Conservation (phyloP, 192 early-diverging fungal genomes). For the Geosiphon pyriformis region DNA sequence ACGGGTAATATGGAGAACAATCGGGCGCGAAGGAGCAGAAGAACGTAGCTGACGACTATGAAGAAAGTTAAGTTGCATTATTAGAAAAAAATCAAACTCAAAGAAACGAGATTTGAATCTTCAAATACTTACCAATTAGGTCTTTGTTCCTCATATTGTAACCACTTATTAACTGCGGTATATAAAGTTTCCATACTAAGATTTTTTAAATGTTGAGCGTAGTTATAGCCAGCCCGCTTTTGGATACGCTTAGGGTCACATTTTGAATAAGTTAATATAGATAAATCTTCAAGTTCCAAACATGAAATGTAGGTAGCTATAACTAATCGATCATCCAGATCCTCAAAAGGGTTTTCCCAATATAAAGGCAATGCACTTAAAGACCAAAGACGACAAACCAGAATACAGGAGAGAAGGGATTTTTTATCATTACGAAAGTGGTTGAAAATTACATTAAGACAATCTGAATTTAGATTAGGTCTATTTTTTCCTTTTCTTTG, state of each 20-base stretch:
- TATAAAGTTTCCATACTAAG: slow-evolving; percentile 18
- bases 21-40: neutral
- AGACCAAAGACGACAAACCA: slow-evolving; percentile 13
- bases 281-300: neutral
- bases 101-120: neutral
- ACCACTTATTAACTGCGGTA: slow-evolving; percentile 18
- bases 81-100: neutral
- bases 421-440: slow-evolving; percentile 13
- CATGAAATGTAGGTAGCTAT: slow-evolving; percentile 11
- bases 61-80: neutral
- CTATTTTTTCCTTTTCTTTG: too few species aligned
- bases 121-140: neutral
- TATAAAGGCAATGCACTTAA: slow-evolving; percentile 13
- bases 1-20: slow-evolving; percentile 2
- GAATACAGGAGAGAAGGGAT: slow-evolving; percentile 10
- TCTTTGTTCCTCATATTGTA: neutral
- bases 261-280: neutral
- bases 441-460: slow-evolving; percentile 9
- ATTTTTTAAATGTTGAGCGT: neutral
- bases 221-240: slow-evolving; percentile 8
- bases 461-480: neutral
- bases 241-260: neutral
- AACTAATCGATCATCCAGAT: neutral
- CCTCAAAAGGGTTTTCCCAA: slow-evolving; percentile 16
- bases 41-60: neutral